phyloP scores from a whole-genome alignment of 2,329 filamentous ascomycete species.

The Pseudocercospora fuligena region DNA sequence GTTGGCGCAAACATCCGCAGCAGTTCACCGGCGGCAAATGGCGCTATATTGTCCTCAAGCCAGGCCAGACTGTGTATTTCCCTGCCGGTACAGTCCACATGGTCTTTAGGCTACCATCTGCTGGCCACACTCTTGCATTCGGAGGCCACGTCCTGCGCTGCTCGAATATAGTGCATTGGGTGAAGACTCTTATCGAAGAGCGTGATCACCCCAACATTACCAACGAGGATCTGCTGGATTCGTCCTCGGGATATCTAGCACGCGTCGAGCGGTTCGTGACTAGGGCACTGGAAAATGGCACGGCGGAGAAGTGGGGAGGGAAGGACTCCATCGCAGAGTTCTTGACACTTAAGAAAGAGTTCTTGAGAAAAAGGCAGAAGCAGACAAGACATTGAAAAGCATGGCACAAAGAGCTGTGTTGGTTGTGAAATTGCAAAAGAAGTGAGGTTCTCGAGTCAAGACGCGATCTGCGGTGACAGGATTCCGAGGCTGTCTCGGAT shows the following conservation, averaged over 20 bases:
- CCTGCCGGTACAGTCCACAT: constrained; percentile 42
- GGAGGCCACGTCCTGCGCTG: constrained; percentile 41
- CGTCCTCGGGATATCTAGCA: constrained; percentile 38
- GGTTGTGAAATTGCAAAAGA: neutral
- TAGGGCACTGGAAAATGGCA: constrained; percentile 32
- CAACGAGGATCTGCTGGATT: constrained; percentile 50
- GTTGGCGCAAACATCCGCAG: constrained; percentile 31
- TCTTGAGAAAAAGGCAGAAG: constrained; percentile 27
- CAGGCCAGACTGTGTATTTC: constrained; percentile 41
- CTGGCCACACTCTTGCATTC: constrained; percentile 40
- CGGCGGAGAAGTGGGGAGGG: constrained; percentile 38
- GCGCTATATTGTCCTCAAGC: constrained; percentile 39
- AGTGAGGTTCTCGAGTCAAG: constrained; percentile 8
- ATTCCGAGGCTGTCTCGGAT: neutral
- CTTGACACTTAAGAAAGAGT: constrained; percentile 35
- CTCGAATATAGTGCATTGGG: constrained; percentile 48
- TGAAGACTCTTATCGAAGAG: constrained; percentile 52
- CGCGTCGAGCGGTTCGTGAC: constrained; percentile 38
- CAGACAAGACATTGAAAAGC: neutral
- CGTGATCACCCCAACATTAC: constrained; percentile 50
- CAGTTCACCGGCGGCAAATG: constrained; percentile 34
- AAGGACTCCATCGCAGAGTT: constrained; percentile 35
- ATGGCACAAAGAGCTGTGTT: neutral
- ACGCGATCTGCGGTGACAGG: neutral
- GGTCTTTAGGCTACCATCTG: constrained; percentile 39